These are phyloP conservation scores for Inga laurina DNA, from an alignment of 306 rosid genomes.

Conservation along the genomic window DNA sequence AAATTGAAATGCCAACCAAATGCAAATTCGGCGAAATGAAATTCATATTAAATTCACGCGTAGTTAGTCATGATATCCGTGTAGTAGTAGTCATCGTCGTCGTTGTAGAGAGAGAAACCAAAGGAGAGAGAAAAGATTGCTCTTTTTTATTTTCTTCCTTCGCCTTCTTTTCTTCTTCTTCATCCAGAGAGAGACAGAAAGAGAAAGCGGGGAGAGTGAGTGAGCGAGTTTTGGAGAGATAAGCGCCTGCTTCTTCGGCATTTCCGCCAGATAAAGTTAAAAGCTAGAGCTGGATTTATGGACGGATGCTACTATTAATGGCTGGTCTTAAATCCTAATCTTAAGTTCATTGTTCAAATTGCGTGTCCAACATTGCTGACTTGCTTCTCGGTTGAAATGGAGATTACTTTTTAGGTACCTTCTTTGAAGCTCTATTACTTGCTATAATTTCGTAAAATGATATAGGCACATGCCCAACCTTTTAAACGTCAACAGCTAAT, in stretches of 20 bases:
- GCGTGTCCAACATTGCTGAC: slow-evolving; percentile 20
- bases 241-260: slow-evolving; percentile 65
- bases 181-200: slow-evolving; percentile 35
- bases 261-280: slow-evolving; percentile 58
- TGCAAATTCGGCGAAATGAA: slow-evolving; percentile 58
- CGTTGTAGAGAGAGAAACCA: slow-evolving; percentile 40
- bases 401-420: slow-evolving; percentile 12
- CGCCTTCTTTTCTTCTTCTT: background rate
- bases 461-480: background rate
- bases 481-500: background rate
- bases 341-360: slow-evolving; percentile 14
- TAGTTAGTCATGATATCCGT: slow-evolving; percentile 76
- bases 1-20: slow-evolving; percentile 78
- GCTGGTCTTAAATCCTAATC: background rate
- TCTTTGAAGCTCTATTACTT: background rate
- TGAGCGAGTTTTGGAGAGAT: slow-evolving; percentile 39
- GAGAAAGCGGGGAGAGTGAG: slow-evolving; percentile 23
- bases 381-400: background rate
- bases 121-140: slow-evolving; percentile 15
- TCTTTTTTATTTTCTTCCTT: slow-evolving; percentile 17
- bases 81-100: slow-evolving; percentile 57
- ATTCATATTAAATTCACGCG: slow-evolving; percentile 84
- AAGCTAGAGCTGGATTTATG: slow-evolving; percentile 30
- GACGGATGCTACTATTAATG: slow-evolving; percentile 27
- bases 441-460: background rate